Conservation (phyloP, 805 yeast species). For the Candida chauliodis region DNA sequence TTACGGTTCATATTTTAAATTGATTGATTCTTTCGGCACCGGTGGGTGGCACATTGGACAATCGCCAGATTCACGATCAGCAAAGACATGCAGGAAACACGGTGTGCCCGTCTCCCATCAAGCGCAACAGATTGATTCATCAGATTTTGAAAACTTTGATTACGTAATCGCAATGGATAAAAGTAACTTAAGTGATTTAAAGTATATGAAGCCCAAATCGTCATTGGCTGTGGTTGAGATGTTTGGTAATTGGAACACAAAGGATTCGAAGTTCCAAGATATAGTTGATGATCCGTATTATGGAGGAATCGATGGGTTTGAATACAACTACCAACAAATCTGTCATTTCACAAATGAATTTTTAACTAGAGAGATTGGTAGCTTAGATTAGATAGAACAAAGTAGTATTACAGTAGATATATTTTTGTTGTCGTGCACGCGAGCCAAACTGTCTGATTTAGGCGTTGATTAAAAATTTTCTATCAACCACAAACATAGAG, state of each 20-base stretch:
- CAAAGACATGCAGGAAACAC: slow-evolving; percentile 61
- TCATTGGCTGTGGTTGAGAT: slow-evolving; percentile 50
- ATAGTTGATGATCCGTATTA: slow-evolving; percentile 91
- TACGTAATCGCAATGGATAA: slow-evolving; percentile 73
- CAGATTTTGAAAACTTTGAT: slow-evolving; percentile 57
- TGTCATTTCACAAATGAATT: slow-evolving; percentile 72
- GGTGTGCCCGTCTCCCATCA: slow-evolving; percentile 71
- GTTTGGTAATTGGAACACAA: slow-evolving; percentile 72
- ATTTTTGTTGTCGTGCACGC: not conserved
- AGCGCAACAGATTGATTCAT: slow-evolving; percentile 62
- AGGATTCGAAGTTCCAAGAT: slow-evolving; percentile 41
- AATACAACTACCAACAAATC: slow-evolving; percentile 71
- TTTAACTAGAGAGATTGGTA: slow-evolving; percentile 45
- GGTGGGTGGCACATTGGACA: slow-evolving; percentile 83
- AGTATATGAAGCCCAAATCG: slow-evolving; percentile 50
- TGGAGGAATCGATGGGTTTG: slow-evolving; percentile 83
- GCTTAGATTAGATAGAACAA: slow-evolving; percentile 9
- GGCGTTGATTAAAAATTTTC: slow-evolving; percentile 1
- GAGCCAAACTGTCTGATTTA: not conserved
- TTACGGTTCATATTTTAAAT: slow-evolving; percentile 38
- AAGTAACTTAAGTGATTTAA: slow-evolving; percentile 49
- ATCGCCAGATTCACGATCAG: slow-evolving; percentile 73
- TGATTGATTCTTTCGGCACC: slow-evolving; percentile 87
- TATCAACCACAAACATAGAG: not conserved
- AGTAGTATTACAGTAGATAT: not conserved